Base-by-base conservation (phyloP, 352 stramenopile species). In the Globisporangium barbulae region DNA sequence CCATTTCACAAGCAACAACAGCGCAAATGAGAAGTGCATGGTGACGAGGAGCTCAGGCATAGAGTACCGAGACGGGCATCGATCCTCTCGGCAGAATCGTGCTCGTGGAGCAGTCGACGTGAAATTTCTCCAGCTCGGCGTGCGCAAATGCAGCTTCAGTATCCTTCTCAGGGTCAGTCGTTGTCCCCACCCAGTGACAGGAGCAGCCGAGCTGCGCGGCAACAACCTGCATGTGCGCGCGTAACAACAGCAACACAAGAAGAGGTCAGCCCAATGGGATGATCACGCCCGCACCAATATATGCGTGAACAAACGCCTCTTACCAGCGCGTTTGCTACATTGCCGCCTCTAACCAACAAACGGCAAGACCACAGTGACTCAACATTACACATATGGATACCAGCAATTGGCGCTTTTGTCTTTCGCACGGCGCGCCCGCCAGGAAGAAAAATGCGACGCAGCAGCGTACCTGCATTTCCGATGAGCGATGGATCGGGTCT, bases 151-250 rank as follows among this genome's bases (percentile, higher is more conserved):
- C 75, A 13, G 83, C 81, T 57, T 91, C 78, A 10, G 41, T 55
- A 61, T 93, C 80, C 17, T 59, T 78, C 21, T 44, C 37, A 1
- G 81, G 81, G 44, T 90, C 76, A 0, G 78, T 90, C 1, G 72
- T 82, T 5, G 78, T 89, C 9, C 81, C 83, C 13, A 93, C 63
- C 83, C 83, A 93, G 30, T 71, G 67, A 58, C 81, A 88, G 0
- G 28, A 48, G 52, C 63, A 67, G 8, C 80, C 81, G 21, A 93
- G 67, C 53, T 91, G 83, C 5, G 83, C 74, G 28, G 76, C 83
- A 33, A 93, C 71, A 21, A 85, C 81, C 81, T 85, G 39, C 42
- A 37, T 35, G 39, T 8, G 19, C 37, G 48, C 21, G 12, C 28
- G 28, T 53, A 35, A 35, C 3, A 19, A 54, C 12, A 53, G 35